These are phyloP conservation scores for Colletotrichum sp. DNA, from an alignment of 2,329 filamentous ascomycete genomes.

Conservation along the genomic window DNA sequence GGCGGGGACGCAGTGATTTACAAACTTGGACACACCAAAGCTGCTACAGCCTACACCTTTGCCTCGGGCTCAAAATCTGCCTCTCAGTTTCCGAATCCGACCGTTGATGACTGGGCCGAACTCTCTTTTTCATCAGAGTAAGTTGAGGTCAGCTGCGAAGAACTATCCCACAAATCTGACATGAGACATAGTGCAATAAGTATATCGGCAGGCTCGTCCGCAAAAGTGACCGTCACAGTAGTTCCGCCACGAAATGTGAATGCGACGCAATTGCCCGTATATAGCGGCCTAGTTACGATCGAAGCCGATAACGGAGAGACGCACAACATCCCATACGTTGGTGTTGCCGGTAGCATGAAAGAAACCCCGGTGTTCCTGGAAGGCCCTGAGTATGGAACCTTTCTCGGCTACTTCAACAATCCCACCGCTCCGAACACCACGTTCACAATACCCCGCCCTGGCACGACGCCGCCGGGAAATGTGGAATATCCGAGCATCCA, in stretches of 20 bases:
- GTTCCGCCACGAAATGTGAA: slow-evolving; percentile 31
- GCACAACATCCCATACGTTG: slow-evolving; percentile 44
- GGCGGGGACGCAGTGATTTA: slow-evolving; percentile 39
- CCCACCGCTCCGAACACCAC: slow-evolving; percentile 22
- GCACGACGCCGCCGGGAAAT: background rate
- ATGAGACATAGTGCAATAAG: slow-evolving; percentile 18
- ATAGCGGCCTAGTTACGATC: slow-evolving; percentile 46
- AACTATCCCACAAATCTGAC: background rate
- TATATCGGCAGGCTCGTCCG: slow-evolving; percentile 28
- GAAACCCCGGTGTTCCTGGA: background rate
- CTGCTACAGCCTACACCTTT: slow-evolving; percentile 43
- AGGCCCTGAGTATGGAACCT: slow-evolving; percentile 7
- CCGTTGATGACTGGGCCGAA: slow-evolving; percentile 18
- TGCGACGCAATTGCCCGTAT: slow-evolving; percentile 39
- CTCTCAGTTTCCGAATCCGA: slow-evolving; percentile 22
- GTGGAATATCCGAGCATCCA: background rate
- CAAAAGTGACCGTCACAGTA: slow-evolving; percentile 30
- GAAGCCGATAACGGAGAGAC: slow-evolving; percentile 39
- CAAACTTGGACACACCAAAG: slow-evolving; percentile 36
- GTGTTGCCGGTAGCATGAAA: slow-evolving; percentile 33
- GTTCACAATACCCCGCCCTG: slow-evolving; percentile 27
- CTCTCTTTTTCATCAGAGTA: slow-evolving; percentile 19
- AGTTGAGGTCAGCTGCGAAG: background rate
- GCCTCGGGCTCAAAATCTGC: background rate
- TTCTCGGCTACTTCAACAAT: background rate